These are phyloP conservation scores for Tulasnella calospora DNA, from an alignment of 768 basidiomycete species.

Conservation along the genomic window DNA sequence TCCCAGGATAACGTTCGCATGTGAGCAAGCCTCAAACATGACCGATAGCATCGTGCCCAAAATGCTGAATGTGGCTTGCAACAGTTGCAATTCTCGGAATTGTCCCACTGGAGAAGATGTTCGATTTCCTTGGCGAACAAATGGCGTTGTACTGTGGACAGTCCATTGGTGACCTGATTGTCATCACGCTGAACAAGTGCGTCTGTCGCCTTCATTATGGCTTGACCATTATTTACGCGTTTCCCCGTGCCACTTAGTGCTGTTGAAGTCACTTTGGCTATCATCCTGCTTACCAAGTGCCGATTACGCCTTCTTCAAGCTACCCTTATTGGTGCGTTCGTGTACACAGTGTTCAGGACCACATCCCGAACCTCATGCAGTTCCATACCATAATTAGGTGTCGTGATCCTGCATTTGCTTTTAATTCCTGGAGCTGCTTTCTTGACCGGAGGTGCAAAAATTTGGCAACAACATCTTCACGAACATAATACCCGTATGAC, in stretches of 20 bases:
- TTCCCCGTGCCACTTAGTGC: conserved; percentile 40
- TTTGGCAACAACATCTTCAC: conserved; percentile 57
- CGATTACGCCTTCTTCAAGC: conserved; percentile 59
- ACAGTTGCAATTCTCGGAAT: not conserved
- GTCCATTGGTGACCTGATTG: conserved; percentile 59
- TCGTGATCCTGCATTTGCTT: conserved; percentile 64
- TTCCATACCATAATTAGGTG: conserved; percentile 42
- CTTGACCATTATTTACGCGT: not conserved
- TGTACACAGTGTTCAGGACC: not conserved
- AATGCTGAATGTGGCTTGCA: not conserved
- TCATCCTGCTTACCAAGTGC: conserved; percentile 64
- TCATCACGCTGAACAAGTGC: conserved; percentile 63
- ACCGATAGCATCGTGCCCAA: not conserved
- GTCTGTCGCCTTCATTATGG: conserved; percentile 28
- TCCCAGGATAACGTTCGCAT: conserved; percentile 42
- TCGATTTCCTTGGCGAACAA: conserved; percentile 41
- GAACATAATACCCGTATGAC: not conserved
- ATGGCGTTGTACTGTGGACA: conserved; percentile 51
- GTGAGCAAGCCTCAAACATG: conserved; percentile 36
- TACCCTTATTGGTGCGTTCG: conserved; percentile 50
- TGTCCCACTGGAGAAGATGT: not conserved
- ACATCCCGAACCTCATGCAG: not conserved
- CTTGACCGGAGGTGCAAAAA: conserved; percentile 59
- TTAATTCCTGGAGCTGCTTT: conserved; percentile 67
- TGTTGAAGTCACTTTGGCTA: conserved; percentile 67